Percentiles rank a stretch among this genome's conserved stretches.
Conservation (phyloP, 441 rosid genomes). For the Euphorbia celastroides region DNA sequence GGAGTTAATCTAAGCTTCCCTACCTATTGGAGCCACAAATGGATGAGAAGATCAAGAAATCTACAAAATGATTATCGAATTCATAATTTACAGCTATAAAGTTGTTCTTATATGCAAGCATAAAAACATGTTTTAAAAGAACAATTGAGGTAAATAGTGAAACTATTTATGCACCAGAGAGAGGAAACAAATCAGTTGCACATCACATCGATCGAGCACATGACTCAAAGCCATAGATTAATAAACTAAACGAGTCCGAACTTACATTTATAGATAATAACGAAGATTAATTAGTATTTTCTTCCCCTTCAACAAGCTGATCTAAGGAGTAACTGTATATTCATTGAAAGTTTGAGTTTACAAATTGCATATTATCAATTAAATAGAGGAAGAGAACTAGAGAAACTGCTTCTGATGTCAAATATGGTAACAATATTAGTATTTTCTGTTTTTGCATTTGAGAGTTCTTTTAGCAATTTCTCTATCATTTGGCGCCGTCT, state of each 20-base stretch:
- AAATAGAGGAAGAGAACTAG: too few relatives aligned
- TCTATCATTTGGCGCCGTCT: too few relatives aligned
- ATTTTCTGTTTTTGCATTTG: too few relatives aligned
- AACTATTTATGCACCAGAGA: background rate
- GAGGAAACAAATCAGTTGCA: background rate
- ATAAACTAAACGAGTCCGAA: background rate
- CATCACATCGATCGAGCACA: background rate
- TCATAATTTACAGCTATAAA: background rate
- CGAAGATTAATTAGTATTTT: background rate
- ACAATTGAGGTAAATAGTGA: background rate
- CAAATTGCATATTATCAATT: too few relatives aligned
- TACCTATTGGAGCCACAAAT: slow-evolving; percentile 38
- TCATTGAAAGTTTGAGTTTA: too few relatives aligned
- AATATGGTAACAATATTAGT: too few relatives aligned
- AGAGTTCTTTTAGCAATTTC: too few relatives aligned
- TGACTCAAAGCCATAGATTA: background rate
- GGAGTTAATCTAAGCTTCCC: slow-evolving; percentile 78
- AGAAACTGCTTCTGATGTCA: too few relatives aligned
- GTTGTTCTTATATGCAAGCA: background rate
- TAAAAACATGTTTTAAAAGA: background rate
- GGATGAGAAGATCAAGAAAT: background rate
- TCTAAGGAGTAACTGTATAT: too few relatives aligned
- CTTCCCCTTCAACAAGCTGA: too few relatives aligned
- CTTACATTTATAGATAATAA: too few relatives aligned
- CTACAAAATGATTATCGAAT: background rate